Conservation (phyloP, 768 basidiomycete species). For the Leccinum subtestaceum region DNA sequence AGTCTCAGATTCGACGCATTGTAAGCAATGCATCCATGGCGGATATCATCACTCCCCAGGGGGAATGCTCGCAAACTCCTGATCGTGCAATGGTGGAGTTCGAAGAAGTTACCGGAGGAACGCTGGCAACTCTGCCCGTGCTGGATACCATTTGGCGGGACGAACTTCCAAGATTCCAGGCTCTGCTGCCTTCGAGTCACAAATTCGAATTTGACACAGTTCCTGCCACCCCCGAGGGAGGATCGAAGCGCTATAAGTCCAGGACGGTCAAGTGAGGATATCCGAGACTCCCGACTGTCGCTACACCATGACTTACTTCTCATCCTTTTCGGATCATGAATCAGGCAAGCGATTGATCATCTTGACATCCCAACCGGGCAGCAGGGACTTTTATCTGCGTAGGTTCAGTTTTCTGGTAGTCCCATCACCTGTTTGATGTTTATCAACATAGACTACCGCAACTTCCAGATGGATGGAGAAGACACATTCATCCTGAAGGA, state of each 20-base stretch:
- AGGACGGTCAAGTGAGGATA: conserved; percentile 3
- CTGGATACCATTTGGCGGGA: neutral
- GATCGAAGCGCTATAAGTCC: conserved; percentile 10
- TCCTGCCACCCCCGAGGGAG: conserved; percentile 9
- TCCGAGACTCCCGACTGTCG: neutral
- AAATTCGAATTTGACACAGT: neutral
- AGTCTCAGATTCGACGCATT: neutral
- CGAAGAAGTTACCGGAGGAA: neutral
- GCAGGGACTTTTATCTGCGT: conserved; percentile 8
- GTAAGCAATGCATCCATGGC: neutral
- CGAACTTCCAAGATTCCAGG: neutral
- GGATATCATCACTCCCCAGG: neutral
- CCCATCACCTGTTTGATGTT: neutral
- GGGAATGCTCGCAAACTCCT: neutral
- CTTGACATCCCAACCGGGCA: conserved; percentile 9
- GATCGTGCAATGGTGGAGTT: neutral
- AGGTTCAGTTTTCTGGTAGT: neutral
- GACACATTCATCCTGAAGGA: conserved; percentile 17
- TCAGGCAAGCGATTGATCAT: neutral
- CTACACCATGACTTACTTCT: neutral
- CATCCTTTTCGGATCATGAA: neutral
- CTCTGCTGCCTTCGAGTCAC: neutral
- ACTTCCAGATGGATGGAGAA: conserved; percentile 5
- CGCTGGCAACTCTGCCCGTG: conserved; percentile 8
- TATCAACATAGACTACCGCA: neutral